phyloP scores from a whole-genome alignment of 768 basidiomycete genomes.

The Termitomyces sp. region DNA sequence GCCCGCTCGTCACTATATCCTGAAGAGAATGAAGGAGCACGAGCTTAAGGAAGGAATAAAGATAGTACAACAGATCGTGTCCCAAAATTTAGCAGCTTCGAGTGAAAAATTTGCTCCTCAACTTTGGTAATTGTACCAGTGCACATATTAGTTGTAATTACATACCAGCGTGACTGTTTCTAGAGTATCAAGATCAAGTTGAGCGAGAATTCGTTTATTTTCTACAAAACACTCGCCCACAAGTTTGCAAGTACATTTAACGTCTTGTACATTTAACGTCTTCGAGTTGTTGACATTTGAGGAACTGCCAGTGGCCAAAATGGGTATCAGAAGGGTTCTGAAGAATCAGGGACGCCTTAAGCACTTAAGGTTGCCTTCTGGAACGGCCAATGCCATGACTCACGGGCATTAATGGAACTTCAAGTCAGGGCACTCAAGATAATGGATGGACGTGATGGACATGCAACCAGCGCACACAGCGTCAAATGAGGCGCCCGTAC shows the following conservation, averaged over 20 bases:
- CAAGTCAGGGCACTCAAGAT: too few species aligned
- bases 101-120: neutral
- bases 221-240: neutral
- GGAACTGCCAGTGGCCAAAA: too few species aligned
- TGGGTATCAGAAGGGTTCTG: neutral
- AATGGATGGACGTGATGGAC: too few species aligned
- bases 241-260: too few species aligned
- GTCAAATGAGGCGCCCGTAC: too few species aligned
- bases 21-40: neutral
- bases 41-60: neutral
- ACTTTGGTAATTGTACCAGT: neutral
- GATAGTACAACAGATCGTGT: too few species aligned
- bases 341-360: neutral
- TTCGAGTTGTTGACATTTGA: too few species aligned
- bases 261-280: too few species aligned
- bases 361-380: neutral
- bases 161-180: neutral
- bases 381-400: neutral
- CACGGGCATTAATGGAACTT: too few species aligned
- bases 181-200: neutral
- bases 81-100: too few species aligned
- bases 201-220: neutral
- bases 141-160: too few species aligned
- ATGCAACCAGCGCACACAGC: too few species aligned
- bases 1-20: neutral